Base-by-base conservation (phyloP, 306 rosid species). In the Heteromeles arbutifolia region DNA sequence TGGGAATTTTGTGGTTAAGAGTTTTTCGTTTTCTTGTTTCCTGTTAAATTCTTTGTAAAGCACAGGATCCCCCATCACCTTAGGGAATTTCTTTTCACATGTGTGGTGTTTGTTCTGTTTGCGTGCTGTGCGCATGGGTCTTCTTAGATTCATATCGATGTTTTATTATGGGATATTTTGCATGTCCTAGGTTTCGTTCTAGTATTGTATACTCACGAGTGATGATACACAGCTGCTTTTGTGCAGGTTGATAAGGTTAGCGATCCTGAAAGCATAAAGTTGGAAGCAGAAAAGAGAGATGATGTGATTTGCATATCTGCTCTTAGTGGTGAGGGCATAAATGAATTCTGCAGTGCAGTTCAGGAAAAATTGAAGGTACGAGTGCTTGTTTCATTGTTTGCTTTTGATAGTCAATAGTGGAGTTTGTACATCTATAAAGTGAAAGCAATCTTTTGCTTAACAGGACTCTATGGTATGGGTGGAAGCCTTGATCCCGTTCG, bases 381-480 rank as follows among this genome's bases (percentile, higher is more conserved):
- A 58, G 62, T 52, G 65, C 54, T 62, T 18, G 17, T 59, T 76
- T 34, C 50, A 59, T 39, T 26, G 67, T 54, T 65, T 48, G 2
- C 1, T 41, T 48, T 65, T 48, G 26, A 58, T 80, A 69, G 52
- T 62, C 29, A 37, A 37, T 12, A 56, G 57, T 67, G 12, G 21
- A n/a, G 41, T 8, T 70, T 69, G 82, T 70, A 54, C 69, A 78
- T 32, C 57, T 79, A 52, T 75, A 19, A 32, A 62, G 17, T 45
- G 58, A 56, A 70, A 37, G 39, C 7, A 18, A 44, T 48, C 26
- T 69, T 63, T 67, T 81, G 41, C 57, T 58, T 78, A 45, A 73
- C 83, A 95, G 99, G 93, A 92, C 77, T 80, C 96, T 45, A 90
- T 92, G 99, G 98, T 90, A 32, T 95, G 98, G 97, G 90, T 96